A percentile compares a stretch with the other conserved stretches of the same genome.
Conservation (phyloP, 225 moss, liverwort and hornwort species). For the Neckera pumila region DNA sequence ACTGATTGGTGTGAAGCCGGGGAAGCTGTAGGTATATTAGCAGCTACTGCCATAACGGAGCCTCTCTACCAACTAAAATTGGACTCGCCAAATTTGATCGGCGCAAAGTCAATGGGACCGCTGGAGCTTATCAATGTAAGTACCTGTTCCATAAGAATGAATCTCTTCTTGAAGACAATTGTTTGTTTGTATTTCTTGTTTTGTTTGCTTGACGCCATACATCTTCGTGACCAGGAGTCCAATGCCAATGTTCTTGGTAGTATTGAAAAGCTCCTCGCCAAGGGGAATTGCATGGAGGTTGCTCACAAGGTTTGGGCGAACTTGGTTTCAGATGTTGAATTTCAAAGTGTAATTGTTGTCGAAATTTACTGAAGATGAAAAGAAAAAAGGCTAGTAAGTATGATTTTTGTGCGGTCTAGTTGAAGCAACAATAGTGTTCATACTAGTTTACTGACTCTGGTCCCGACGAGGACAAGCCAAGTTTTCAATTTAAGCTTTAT, state of each 20-base stretch:
- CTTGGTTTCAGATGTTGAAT: neutral
- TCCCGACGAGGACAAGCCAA: neutral
- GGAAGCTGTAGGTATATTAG: conserved; percentile 83
- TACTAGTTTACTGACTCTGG: neutral
- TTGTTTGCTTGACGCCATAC: neutral
- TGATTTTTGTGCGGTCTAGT: neutral
- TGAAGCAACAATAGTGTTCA: neutral
- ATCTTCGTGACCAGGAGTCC: neutral
- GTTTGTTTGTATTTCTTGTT: neutral
- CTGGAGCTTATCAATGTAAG: conserved; percentile 73
- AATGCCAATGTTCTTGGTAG: neutral
- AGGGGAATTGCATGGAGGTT: neutral
- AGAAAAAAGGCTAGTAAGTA: neutral
- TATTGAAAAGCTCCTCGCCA: neutral
- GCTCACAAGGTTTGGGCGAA: neutral
- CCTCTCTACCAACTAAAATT: conserved; percentile 81
- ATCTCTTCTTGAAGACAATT: neutral
- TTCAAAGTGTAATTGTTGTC: neutral
- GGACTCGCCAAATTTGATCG: conserved; percentile 65
- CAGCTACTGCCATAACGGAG: conserved; percentile 81
- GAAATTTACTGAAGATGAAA: neutral
- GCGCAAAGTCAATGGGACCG: conserved; percentile 63
- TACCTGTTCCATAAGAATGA: neutral
- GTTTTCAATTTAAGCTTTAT: neutral
- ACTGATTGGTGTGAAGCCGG: conserved; percentile 45